phyloP scores from a whole-genome alignment of 2,329 filamentous ascomycete genomes.

The Rhytidhysteron rufulum region DNA sequence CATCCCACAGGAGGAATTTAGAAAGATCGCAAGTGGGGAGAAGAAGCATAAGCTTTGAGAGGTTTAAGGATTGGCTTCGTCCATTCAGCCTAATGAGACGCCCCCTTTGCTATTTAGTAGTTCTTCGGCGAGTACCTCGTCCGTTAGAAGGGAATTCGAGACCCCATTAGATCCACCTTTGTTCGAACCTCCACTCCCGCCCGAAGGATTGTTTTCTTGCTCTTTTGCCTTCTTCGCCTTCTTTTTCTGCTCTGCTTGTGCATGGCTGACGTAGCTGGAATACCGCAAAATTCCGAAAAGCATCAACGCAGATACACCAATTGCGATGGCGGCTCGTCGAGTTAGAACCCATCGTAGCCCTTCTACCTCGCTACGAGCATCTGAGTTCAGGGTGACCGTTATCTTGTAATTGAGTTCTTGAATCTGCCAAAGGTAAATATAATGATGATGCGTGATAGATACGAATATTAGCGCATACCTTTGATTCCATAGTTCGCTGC shows the following conservation, averaged over 20 bases:
- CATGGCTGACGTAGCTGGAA: slow-evolving; percentile 36
- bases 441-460: too few relatives aligned
- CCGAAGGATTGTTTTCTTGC: slow-evolving; percentile 5
- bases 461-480: slow-evolving; percentile 54
- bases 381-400: slow-evolving; percentile 81
- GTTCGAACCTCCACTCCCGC: background rate
- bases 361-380: slow-evolving; percentile 89
- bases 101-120: slow-evolving; percentile 27
- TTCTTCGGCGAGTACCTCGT: slow-evolving; percentile 26
- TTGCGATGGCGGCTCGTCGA: slow-evolving; percentile 58
- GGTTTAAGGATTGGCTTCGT: background rate
- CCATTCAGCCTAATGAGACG: slow-evolving; percentile 25
- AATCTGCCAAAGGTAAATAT: slow-evolving; percentile 61
- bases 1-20: slow-evolving; percentile 83
- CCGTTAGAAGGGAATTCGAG: background rate
- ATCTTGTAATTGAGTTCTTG: slow-evolving; percentile 97
- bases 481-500: slow-evolving; percentile 78
- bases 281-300: slow-evolving; percentile 40
- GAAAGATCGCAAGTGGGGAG: slow-evolving; percentile 76
- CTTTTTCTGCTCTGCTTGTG: slow-evolving; percentile 38
- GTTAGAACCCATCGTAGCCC: slow-evolving; percentile 81
- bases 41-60: slow-evolving; percentile 88
- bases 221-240: slow-evolving; percentile 22
- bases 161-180: background rate
- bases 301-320: slow-evolving; percentile 47